Evolutionary conservation across 2,329 filamentous ascomycete genomes (phyloP), one percentile per base, ranked within the genome.

Genomic region (Exophiala aquamarina): DNA sequence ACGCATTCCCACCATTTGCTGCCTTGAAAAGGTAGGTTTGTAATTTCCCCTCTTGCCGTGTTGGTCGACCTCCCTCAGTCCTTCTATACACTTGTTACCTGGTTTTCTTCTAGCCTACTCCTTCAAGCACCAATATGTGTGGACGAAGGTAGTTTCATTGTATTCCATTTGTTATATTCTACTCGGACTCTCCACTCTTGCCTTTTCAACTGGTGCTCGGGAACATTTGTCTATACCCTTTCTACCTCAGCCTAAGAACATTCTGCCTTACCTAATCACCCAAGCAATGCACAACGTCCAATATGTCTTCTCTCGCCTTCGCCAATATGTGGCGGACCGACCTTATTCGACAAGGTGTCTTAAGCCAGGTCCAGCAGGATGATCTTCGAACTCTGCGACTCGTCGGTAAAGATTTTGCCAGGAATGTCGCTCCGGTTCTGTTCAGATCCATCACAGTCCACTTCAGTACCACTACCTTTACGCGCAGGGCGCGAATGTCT

Each of bases 401-500:
- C 40, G 66, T 63, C 21, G 69, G 62, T 50, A 64, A 60, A 49
- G 62, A 63, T 38, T 63, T 70, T 32, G 60, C 64, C 19, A 49
- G 58, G 13, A 55, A 60, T 17, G 57, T 66, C 39, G 66, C 64
- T 28, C 63, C 64, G 11, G 41, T 54, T 3, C 55, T 76, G 15
- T 76, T 77, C 53, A 60, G 65, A 47, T 67, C 73, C 44, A 62
- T 75, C 15, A 59, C 67, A 5, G 66, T 76, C 42, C 64, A 67
- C n/a, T 74, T 77, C 44, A 59, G 63, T 34, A 70, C 87, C 41
- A 86, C 78, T 61, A 84, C 84, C 48, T 91, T 95, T 64, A 90
- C 87, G 41, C 84, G 83, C 59, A 81, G 84, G 26, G 78, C 81
- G 54, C 80, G 86, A 41, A 75, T 93, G 57, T 81, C 86, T 50